These are phyloP conservation scores for Jackrogersella multiformis DNA, from an alignment of 495 filamentous ascomycete genomes.

Conservation along the genomic window DNA sequence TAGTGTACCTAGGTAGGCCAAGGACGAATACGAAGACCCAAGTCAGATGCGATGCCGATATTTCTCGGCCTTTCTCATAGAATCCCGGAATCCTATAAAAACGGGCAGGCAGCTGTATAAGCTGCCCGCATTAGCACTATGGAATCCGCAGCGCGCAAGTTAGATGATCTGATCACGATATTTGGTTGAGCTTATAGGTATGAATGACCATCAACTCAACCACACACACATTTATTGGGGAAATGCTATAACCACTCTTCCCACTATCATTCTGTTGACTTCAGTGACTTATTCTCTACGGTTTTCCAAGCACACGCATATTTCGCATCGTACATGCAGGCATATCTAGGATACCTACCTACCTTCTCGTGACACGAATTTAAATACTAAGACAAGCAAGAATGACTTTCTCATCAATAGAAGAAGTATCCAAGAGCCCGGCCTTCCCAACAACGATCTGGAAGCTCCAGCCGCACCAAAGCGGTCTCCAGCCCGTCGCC, in stretches of 20 bases:
- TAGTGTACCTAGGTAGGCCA: background rate
- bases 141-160: background rate
- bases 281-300: too few relatives aligned
- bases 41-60: background rate
- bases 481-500: conserved; percentile 25
- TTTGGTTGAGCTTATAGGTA: background rate
- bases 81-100: background rate
- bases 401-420: conserved; percentile 23
- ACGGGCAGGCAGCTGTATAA: background rate
- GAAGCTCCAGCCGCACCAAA: conserved; percentile 31
- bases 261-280: too few relatives aligned
- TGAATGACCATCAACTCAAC: background rate
- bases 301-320: too few relatives aligned
- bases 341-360: too few relatives aligned
- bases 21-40: background rate
- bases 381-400: background rate
- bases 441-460: conserved; percentile 36
- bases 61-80: background rate
- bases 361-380: too few relatives aligned
- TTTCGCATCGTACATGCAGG: too few relatives aligned
- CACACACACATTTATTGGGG: too few relatives aligned
- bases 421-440: conserved; percentile 25
- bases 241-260: too few relatives aligned
- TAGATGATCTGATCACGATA: background rate
- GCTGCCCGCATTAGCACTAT: background rate